These are phyloP conservation scores for Canavalia gladiata DNA, from an alignment of 306 rosid species.

Conservation along the genomic window DNA sequence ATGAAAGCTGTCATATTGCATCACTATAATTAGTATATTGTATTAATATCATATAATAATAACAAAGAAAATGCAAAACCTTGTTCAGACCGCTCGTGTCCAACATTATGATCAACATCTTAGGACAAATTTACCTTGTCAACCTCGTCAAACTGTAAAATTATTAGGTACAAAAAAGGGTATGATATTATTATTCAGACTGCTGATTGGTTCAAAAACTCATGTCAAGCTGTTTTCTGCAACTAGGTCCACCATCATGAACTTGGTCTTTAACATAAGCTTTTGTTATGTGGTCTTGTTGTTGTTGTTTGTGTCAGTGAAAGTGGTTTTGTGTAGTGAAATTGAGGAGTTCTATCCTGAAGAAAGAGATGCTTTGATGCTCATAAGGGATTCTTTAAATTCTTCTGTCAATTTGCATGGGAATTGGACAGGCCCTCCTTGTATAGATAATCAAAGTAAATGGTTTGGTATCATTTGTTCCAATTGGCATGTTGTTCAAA, in stretches of 20 bases:
- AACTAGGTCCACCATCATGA: slow-evolving; percentile 49
- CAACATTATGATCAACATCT: slow-evolving; percentile 40
- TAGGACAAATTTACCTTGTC: slow-evolving; percentile 50
- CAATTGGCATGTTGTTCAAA: slow-evolving; percentile 66
- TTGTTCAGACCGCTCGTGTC: slow-evolving; percentile 48
- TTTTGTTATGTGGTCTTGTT: slow-evolving; percentile 27
- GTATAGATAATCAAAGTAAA: slow-evolving; percentile 56
- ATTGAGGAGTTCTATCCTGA: slow-evolving; percentile 50
- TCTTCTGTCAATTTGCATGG: slow-evolving; percentile 61
- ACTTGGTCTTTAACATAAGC: slow-evolving; percentile 19
- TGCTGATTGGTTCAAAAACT: slow-evolving; percentile 32
- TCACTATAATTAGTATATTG: slow-evolving; percentile 5
- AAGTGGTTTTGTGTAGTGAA: slow-evolving; percentile 38
- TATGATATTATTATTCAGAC: slow-evolving; percentile 39
- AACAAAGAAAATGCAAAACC: slow-evolving; percentile 30
- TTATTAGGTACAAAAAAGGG: slow-evolving; percentile 10
- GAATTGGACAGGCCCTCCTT: slow-evolving; percentile 86
- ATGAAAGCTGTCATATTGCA: slow-evolving; percentile 52
- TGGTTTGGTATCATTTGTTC: slow-evolving; percentile 75
- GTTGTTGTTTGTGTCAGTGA: slow-evolving; percentile 38
- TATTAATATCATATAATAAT: slow-evolving; percentile 36
- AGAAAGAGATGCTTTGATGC: slow-evolving; percentile 70
- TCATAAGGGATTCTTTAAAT: slow-evolving; percentile 63
- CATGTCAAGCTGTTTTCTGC: slow-evolving; percentile 36
- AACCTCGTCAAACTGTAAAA: slow-evolving; percentile 54